A percentile compares a stretch with the other conserved stretches of the same genome.
These are phyloP conservation scores for Pezicula carpinea DNA, from an alignment of 2,329 filamentous ascomycete species.

Conservation along the genomic window DNA sequence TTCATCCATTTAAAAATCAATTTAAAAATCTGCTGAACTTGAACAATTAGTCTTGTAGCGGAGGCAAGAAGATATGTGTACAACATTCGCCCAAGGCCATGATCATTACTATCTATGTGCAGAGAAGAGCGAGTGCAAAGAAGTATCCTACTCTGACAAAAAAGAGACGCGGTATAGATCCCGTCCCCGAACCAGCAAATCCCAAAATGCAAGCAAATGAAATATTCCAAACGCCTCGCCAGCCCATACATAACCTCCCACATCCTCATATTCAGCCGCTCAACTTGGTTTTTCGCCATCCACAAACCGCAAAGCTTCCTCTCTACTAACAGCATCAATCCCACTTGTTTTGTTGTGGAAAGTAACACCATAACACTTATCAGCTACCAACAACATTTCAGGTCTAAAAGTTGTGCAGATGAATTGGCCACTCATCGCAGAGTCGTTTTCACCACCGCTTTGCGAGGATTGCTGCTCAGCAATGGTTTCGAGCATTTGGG, in stretches of 20 bases:
- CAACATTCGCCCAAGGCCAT: no score
- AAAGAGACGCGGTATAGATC: neutral
- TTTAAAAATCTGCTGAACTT: no score
- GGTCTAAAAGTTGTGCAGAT: slow-evolving; percentile 99
- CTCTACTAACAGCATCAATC: slow-evolving; percentile 82
- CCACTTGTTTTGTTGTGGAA: slow-evolving; percentile 92
- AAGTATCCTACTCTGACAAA: neutral
- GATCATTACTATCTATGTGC: no score
- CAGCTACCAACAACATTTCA: slow-evolving; percentile 90
- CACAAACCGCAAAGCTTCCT: slow-evolving; percentile 89
- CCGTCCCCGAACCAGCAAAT: neutral
- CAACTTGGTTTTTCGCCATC: slow-evolving; percentile 62
- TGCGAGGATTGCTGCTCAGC: slow-evolving; percentile 59
- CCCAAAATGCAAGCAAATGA: neutral
- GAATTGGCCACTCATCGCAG: slow-evolving; percentile 64
- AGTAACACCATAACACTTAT: slow-evolving; percentile 96
- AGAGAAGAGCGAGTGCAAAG: neutral
- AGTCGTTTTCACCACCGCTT: slow-evolving; percentile 34
- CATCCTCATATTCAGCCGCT: neutral
- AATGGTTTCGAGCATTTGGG: slow-evolving; percentile 78
- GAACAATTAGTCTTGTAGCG: no score
- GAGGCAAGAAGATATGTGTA: no score
- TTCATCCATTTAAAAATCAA: no score
- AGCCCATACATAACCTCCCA: neutral
- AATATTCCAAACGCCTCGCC: neutral